Evolutionary conservation across 2,329 filamentous ascomycete genomes (phyloP).

Genomic region (Pleurostoma richardsiae): DNA sequence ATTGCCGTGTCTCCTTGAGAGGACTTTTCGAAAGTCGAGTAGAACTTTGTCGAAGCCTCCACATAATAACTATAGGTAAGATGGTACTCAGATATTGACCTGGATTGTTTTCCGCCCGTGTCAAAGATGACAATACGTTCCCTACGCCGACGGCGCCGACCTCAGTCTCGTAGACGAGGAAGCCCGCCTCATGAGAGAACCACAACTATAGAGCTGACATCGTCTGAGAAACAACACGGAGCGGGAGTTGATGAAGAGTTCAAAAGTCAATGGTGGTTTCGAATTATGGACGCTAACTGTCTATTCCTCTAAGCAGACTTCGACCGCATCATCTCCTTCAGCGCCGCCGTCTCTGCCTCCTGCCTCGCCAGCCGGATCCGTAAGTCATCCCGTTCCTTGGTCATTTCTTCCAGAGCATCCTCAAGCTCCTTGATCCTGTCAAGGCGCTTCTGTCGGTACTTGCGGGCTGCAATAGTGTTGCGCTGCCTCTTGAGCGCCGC

Average conservation of each 20-base stretch:
- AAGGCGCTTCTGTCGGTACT: constrained; percentile 59
- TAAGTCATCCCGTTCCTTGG: constrained; percentile 51
- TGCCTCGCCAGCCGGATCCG: constrained; percentile 49
- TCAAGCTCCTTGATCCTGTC: constrained; percentile 55
- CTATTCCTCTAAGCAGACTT: constrained; percentile 4
- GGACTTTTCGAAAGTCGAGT: no score
- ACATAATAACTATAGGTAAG: no score
- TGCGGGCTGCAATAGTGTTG: constrained; percentile 58
- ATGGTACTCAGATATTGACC: no score
- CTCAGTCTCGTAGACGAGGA: constrained; percentile 2
- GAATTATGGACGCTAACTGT: background rate
- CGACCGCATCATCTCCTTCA: constrained; percentile 36
- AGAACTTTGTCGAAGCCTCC: no score
- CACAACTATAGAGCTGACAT: constrained; percentile 7
- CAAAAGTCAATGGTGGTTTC: background rate
- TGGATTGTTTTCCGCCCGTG: no score
- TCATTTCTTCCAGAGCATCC: constrained; percentile 43
- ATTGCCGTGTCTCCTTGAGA: background rate
- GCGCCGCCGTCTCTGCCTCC: constrained; percentile 53
- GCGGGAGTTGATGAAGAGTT: background rate
- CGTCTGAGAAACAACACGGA: constrained; percentile 4
- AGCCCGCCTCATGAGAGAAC: constrained; percentile 2
- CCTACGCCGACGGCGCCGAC: constrained; percentile 4
- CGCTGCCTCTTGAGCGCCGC: constrained; percentile 45
- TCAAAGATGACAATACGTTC: constrained; percentile 4